Conservation (phyloP, 768 basidiomycete genomes). For the Russula olivacea region DNA sequence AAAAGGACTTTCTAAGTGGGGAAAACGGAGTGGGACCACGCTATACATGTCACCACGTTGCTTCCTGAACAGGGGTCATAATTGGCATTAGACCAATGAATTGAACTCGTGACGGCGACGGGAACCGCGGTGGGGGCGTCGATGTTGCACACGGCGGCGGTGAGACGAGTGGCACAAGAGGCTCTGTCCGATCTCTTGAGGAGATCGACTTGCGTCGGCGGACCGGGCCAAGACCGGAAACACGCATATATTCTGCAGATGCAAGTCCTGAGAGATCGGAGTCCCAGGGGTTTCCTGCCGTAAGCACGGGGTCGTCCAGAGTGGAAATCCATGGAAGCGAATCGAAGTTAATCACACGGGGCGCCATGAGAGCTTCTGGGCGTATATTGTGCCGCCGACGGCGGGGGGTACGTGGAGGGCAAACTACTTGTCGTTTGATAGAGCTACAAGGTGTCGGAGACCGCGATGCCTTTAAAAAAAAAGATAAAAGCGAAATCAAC, state of each 20-base stretch:
- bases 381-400: slow-evolving; percentile 24
- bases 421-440: slow-evolving; percentile 20
- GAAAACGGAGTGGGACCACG: slow-evolving; percentile 5
- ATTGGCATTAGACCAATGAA: slow-evolving; percentile 25
- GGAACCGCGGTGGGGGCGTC: slow-evolving; percentile 26
- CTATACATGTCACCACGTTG: slow-evolving; percentile 4
- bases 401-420: slow-evolving; percentile 24
- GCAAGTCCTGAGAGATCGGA: slow-evolving; percentile 25
- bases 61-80: slow-evolving; percentile 20
- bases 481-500: background rate
- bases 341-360: slow-evolving; percentile 21
- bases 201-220: slow-evolving; percentile 23
- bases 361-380: slow-evolving; percentile 9
- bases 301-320: slow-evolving; percentile 19
- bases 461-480: slow-evolving; percentile 20
- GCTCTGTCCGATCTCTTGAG: slow-evolving; percentile 16
- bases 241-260: slow-evolving; percentile 13
- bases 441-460: slow-evolving; percentile 26
- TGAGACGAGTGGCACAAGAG: slow-evolving; percentile 8
- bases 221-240: slow-evolving; percentile 20
- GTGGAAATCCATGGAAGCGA: slow-evolving; percentile 26
- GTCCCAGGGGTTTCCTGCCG: slow-evolving; percentile 19
- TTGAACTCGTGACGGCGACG: slow-evolving; percentile 19
- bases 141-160: slow-evolving; percentile 6
- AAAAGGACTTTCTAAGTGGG: slow-evolving; percentile 15